Evolutionary conservation across 805 yeast species (phyloP).

Genomic region (Saccharomycopsis babjevae): DNA sequence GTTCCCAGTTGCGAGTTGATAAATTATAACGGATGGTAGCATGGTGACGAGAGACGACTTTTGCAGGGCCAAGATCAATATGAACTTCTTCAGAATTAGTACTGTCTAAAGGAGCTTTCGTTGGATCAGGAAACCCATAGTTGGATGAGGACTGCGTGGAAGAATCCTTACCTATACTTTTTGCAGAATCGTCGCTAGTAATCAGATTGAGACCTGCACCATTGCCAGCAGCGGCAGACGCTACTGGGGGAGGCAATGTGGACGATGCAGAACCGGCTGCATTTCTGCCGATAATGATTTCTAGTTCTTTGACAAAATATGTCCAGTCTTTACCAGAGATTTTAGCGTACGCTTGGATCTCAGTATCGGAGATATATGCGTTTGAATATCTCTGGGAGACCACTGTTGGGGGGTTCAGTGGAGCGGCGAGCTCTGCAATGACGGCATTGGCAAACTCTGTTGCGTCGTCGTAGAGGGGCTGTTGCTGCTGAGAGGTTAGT

Average conservation of each 20-base stretch:
- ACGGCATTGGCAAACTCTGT: slow-evolving; percentile 64
- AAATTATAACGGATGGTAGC: slow-evolving; percentile 75
- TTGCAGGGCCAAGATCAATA: slow-evolving; percentile 93
- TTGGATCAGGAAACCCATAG: too few species aligned
- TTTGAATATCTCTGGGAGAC: slow-evolving; percentile 70
- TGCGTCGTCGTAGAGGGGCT: slow-evolving; percentile 39
- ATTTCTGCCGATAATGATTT: slow-evolving; percentile 77
- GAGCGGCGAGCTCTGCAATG: slow-evolving; percentile 56
- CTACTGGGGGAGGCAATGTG: not conserved
- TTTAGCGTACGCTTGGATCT: slow-evolving; percentile 97
- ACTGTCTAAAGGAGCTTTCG: not conserved
- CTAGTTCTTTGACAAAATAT: slow-evolving; percentile 72
- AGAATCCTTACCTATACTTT: slow-evolving; percentile 11
- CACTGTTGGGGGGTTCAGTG: slow-evolving; percentile 57
- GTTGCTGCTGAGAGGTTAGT: slow-evolving; percentile 3
- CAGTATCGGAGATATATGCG: slow-evolving; percentile 49
- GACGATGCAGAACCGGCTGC: slow-evolving; percentile 30
- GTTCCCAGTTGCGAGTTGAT: slow-evolving; percentile 73
- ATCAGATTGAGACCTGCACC: not conserved
- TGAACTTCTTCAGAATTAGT: slow-evolving; percentile 22
- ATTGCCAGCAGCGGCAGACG: not conserved
- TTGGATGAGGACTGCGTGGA: not conserved
- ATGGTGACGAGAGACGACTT: slow-evolving; percentile 89
- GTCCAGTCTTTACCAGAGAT: slow-evolving; percentile 94
- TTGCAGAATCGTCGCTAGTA: slow-evolving; percentile 18